Percentiles rank a stretch among this genome's conserved stretches.
These are phyloP conservation scores for Letharia lupina DNA, from an alignment of 495 filamentous ascomycete genomes.

Conservation along the genomic window DNA sequence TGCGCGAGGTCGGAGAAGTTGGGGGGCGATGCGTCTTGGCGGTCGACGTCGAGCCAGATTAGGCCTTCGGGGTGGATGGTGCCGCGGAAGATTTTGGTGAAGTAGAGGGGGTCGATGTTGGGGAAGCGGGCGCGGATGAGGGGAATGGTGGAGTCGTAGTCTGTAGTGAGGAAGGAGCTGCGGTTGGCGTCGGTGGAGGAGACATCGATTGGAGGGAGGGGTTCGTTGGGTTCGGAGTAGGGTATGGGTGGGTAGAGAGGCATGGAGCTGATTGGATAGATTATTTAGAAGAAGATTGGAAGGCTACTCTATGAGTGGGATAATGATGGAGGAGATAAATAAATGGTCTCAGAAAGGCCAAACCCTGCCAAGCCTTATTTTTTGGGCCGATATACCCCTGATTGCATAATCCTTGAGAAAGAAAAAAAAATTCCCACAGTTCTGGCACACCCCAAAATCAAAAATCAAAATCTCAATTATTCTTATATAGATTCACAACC, in stretches of 20 bases:
- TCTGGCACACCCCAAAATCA: too few relatives aligned
- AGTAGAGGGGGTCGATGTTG: constrained; percentile 18
- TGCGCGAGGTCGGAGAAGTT: constrained; percentile 65
- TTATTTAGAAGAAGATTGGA: not conserved
- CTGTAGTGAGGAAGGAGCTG: constrained; percentile 18
- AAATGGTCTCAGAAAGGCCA: too few relatives aligned
- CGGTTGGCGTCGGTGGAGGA: constrained; percentile 19
- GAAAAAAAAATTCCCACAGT: too few relatives aligned
- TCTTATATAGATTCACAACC: too few relatives aligned
- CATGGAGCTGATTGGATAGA: not conserved
- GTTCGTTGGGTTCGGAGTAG: not conserved
- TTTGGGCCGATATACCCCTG: too few relatives aligned
- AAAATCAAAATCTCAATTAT: too few relatives aligned
- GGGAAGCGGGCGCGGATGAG: constrained; percentile 20
- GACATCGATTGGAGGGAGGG: constrained; percentile 7
- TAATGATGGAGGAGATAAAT: too few relatives aligned
- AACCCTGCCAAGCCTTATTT: too few relatives aligned
- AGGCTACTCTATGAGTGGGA: too few relatives aligned
- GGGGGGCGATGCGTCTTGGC: constrained; percentile 35
- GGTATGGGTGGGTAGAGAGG: not conserved
- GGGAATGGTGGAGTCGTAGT: constrained; percentile 11
- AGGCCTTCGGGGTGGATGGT: constrained; percentile 18
- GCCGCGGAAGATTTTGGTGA: constrained; percentile 23
- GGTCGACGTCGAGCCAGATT: constrained; percentile 21
- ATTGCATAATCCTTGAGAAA: too few relatives aligned